A percentile compares a stretch with the other conserved stretches of the same genome.
Evolutionary conservation across 805 yeast species (phyloP).

Genomic region (Jamesozyma lodderae): DNA sequence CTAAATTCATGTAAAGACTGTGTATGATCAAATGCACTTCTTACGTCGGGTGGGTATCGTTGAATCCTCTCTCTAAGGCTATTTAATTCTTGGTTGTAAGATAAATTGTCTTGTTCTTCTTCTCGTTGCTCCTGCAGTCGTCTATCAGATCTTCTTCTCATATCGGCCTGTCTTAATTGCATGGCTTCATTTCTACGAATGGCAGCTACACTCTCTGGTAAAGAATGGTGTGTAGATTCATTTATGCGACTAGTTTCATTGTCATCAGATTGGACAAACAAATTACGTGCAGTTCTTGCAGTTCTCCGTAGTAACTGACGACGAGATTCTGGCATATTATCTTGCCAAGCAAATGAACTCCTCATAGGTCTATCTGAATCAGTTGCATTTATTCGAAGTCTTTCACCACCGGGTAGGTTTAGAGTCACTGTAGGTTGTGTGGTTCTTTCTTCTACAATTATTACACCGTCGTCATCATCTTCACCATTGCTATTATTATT

Average conservation of each 20-base stretch:
- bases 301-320: conserved; percentile 14
- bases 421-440: conserved; percentile 17
- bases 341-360: conserved; percentile 24
- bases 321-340: conserved; percentile 10
- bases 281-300: conserved; percentile 12
- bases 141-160: conserved; percentile 1
- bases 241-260: conserved; percentile 3
- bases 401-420: conserved; percentile 24
- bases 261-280: conserved; percentile 8
- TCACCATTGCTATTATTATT: conserved; percentile 7
- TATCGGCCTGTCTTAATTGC: background rate
- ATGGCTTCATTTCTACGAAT: conserved; percentile 7
- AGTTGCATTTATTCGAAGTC: conserved; percentile 15
- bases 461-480: conserved; percentile 23
- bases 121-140: background rate
- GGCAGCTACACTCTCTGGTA: conserved; percentile 7
- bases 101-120: background rate
- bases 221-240: background rate
- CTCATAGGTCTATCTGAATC: conserved; percentile 20
- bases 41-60: conserved; percentile 14
- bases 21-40: conserved; percentile 22
- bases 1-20: conserved; percentile 18
- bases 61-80: conserved; percentile 12
- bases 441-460: conserved; percentile 26
- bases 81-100: conserved; percentile 8